phyloP scores from a whole-genome alignment of 2,329 filamentous ascomycete species.

The Aureobasidium sp. region DNA sequence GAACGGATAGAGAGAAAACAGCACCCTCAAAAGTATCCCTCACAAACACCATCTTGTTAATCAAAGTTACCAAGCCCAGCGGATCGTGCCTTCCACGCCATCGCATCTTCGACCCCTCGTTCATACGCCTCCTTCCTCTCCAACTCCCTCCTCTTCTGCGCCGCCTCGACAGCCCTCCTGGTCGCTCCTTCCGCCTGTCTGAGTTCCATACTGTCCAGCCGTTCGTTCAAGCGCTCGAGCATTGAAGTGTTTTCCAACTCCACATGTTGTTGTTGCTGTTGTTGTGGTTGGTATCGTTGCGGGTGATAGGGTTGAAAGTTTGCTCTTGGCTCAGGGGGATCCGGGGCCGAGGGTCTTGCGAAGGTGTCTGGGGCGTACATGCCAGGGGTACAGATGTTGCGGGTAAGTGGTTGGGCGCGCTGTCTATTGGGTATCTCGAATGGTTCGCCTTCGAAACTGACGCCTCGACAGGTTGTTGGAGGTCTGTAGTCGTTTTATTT shows the following conservation, averaged over 20 bases:
- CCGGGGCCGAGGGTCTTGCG: neutral
- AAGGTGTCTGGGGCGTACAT: neutral
- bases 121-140: conserved; percentile 4
- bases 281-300: neutral
- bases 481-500: neutral
- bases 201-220: neutral
- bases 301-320: neutral
- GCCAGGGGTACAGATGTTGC: neutral
- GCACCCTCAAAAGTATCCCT: neutral
- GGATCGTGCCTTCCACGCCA: neutral
- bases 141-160: neutral
- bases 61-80: neutral
- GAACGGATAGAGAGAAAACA: neutral
- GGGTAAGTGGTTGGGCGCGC: neutral
- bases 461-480: neutral
- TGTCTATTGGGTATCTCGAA: neutral
- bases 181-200: neutral
- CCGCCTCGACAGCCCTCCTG: neutral
- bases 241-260: neutral
- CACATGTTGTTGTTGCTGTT: neutral
- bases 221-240: neutral
- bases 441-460: neutral
- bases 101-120: neutral
- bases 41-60: neutral
- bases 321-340: neutral